Evolutionary conservation across 768 basidiomycete genomes (phyloP), one percentile per base, ranked within the genome.

Genomic region (Boletus sp.): DNA sequence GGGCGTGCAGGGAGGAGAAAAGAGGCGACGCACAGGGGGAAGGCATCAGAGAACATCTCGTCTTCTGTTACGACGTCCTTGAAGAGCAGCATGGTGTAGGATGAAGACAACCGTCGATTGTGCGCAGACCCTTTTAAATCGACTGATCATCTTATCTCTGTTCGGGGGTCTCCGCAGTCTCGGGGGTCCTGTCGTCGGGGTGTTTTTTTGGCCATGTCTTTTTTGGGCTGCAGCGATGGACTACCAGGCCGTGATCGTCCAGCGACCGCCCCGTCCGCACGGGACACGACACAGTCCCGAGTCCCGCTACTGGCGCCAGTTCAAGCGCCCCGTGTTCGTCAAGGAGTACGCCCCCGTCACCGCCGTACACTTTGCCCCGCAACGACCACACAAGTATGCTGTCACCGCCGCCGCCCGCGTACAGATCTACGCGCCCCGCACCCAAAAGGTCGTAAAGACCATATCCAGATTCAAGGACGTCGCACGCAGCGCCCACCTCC

Each of bases 311-410:
- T 94, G 92, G 92, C 81, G 91, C 43, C 85, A 88, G 64, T 93
- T 89, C 73, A 91, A 85, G 61, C 80, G 89, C 55, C 92, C 92
- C 4, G 89, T 98, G 1, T 99, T 98, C 70, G 82, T 98, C 70
- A 98, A 97, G 73, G 93, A 98, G 76, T 96, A 96, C 68, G 93
- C 93, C 0, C 93, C 95, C 15, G 86, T 99, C 61, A 98, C 96
- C 50, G 91, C 90, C 15, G 79, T 99, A 32, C 92, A 98, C 69
- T 98, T 98, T 72, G 84, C 92, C 1, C 84, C 84, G 1, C 75
- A 88, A 27, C 86, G 83, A 70, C 96, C 96, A 5, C 93, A 99
- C 69, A 79, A 89, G 66, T 98, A 95, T 77, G 96, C 94, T 25
- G 94, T 98, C 52, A 97, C 95, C 27, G 90, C 94, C 2, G 93